These are phyloP conservation scores for Discostella pseudostelligera DNA, from an alignment of 108 stramenopile species.

Conservation along the genomic window DNA sequence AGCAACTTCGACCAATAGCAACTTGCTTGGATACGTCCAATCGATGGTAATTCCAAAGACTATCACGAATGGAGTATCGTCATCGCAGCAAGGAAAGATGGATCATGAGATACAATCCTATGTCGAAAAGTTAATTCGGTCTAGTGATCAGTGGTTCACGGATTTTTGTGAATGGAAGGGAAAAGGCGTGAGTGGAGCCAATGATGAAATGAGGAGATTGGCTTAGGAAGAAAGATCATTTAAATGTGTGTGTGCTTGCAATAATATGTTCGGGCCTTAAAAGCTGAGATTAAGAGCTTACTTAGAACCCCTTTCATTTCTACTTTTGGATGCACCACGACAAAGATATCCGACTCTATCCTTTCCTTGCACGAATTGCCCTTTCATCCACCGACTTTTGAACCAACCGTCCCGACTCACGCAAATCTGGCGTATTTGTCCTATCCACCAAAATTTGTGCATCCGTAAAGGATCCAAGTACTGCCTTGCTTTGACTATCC, in stretches of 20 bases:
- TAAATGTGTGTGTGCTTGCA: no score
- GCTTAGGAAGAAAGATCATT: not conserved
- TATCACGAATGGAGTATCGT: constrained; percentile 42
- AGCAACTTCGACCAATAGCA: constrained; percentile 26
- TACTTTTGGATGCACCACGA: no score
- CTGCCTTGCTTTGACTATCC: constrained; percentile 27
- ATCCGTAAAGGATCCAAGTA: constrained; percentile 53
- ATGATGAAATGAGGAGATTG: constrained; percentile 4
- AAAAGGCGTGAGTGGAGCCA: constrained; percentile 47
- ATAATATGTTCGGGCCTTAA: no score
- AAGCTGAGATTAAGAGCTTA: no score
- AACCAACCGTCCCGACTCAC: constrained; percentile 55
- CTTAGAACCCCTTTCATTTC: no score
- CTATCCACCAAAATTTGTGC: constrained; percentile 54
- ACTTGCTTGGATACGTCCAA: constrained; percentile 35
- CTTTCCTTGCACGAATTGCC: constrained; percentile 51
- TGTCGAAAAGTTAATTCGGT: constrained; percentile 49
- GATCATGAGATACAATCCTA: constrained; percentile 51
- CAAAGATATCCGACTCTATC: no score
- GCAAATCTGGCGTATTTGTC: constrained; percentile 76
- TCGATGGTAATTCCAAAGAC: constrained; percentile 52
- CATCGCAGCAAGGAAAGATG: constrained; percentile 36
- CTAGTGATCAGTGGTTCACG: constrained; percentile 51
- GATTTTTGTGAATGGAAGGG: constrained; percentile 60
- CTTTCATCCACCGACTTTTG: constrained; percentile 69